These are phyloP conservation scores for Phaeomoniella chlamydospora DNA, from an alignment of 2,329 filamentous ascomycete genomes.

Conservation along the genomic window DNA sequence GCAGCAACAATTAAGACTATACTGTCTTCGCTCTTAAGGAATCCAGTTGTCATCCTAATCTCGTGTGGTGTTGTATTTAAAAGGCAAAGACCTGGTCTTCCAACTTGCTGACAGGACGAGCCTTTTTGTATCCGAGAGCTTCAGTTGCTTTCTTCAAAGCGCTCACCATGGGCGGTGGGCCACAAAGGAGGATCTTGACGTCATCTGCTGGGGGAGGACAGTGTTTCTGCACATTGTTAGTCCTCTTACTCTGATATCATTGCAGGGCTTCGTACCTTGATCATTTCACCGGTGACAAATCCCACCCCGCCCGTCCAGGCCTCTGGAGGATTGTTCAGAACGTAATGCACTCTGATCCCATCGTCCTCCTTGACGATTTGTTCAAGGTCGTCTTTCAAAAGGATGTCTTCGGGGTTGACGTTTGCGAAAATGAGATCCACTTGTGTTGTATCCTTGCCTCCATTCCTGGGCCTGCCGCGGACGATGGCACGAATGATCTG, in stretches of 20 bases:
- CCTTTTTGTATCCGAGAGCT: slow-evolving; percentile 79
- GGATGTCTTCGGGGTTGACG: slow-evolving; percentile 81
- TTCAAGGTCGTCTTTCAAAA: slow-evolving; percentile 86
- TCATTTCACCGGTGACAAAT: slow-evolving; percentile 92
- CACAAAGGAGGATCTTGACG: slow-evolving; percentile 88
- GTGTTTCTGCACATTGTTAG: slow-evolving; percentile 21
- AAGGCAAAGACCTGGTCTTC: slow-evolving; percentile 98
- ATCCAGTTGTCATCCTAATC: no score
- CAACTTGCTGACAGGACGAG: slow-evolving; percentile 88
- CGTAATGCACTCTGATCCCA: slow-evolving; percentile 80
- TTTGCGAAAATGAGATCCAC: slow-evolving; percentile 96
- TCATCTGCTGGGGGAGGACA: slow-evolving; percentile 72
- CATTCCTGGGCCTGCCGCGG: slow-evolving; percentile 50
- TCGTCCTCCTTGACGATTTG: slow-evolving; percentile 60
- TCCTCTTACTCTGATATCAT: slow-evolving; percentile 1
- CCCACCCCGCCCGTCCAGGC: slow-evolving; percentile 86
- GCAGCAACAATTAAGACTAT: no score
- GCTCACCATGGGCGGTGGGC: slow-evolving; percentile 90
- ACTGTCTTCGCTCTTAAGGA: no score
- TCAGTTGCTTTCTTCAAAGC: slow-evolving; percentile 95
- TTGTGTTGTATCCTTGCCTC: slow-evolving; percentile 69
- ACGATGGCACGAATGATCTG: slow-evolving; percentile 88
- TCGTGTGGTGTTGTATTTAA: no score
- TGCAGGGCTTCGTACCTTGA: slow-evolving; percentile 50
- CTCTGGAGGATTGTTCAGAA: slow-evolving; percentile 88